Percentiles rank a stretch among this genome's conserved stretches.
Evolutionary conservation across 768 basidiomycete genomes (phyloP).

Genomic region (Agrocybe praecox): DNA sequence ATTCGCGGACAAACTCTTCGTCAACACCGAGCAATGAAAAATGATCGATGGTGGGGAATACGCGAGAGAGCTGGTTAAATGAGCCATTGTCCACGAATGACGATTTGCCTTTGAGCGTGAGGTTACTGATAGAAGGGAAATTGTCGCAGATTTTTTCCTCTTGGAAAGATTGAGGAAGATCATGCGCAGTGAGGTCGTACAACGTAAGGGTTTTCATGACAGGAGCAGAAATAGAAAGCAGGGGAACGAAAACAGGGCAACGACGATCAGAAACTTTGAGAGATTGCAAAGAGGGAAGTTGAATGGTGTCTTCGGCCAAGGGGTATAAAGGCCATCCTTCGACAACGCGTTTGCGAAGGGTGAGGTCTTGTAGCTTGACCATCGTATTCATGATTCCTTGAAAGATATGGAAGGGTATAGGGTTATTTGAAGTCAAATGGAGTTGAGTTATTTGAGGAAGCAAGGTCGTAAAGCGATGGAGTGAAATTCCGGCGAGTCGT

Average conservation of each 20-base stretch:
- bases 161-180: constrained; percentile 18
- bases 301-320: constrained; percentile 14
- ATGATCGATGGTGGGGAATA: constrained; percentile 19
- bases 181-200: constrained; percentile 22
- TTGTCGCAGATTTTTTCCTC: constrained; percentile 15
- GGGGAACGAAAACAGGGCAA: constrained; percentile 21
- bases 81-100: constrained; percentile 16
- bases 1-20: constrained; percentile 14
- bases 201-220: constrained; percentile 18
- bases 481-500: constrained; percentile 16
- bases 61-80: constrained; percentile 17
- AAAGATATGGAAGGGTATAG: constrained; percentile 18
- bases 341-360: constrained; percentile 20
- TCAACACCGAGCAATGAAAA: constrained; percentile 18
- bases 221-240: constrained; percentile 23
- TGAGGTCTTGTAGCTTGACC: constrained; percentile 19
- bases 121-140: constrained; percentile 19
- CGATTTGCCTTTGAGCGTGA: constrained; percentile 18
- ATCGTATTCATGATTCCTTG: constrained; percentile 16
- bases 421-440: constrained; percentile 16
- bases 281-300: constrained; percentile 18
- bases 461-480: constrained; percentile 16
- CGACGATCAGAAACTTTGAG: constrained; percentile 23
- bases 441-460: constrained; percentile 19
- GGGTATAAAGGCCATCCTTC: constrained; percentile 22